phyloP scores from a whole-genome alignment of 106 monocot species.

The Platanthera guangdongensis region DNA sequence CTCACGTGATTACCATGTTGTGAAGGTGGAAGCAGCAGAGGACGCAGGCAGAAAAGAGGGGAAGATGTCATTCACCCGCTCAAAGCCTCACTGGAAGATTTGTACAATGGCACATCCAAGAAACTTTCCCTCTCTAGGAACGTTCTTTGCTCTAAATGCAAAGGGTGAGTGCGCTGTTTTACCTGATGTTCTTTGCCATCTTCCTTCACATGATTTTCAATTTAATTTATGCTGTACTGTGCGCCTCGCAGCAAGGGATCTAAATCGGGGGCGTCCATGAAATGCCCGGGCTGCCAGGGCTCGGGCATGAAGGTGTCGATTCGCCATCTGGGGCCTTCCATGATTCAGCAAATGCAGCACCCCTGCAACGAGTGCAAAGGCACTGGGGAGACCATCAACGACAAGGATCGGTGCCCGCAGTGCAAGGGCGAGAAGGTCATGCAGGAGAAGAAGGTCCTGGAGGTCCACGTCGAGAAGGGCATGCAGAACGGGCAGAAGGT shows the following conservation, averaged over 20 bases:
- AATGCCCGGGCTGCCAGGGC: conserved; percentile 72
- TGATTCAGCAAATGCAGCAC: conserved; percentile 98
- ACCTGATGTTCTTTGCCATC: not conserved
- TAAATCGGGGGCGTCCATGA: conserved; percentile 88
- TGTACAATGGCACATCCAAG: conserved; percentile 88
- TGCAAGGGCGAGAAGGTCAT: conserved; percentile 95
- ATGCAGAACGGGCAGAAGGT: conserved; percentile 91
- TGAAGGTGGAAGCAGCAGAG: conserved; percentile 67
- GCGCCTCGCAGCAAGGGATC: conserved; percentile 58
- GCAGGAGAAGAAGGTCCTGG: conserved; percentile 88
- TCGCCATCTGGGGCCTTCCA: conserved; percentile 73
- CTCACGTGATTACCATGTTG: too few species aligned
- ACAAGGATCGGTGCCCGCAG: conserved; percentile 68
- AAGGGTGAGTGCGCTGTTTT: conserved; percentile 44
- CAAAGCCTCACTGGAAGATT: conserved; percentile 80
- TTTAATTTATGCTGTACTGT: not conserved
- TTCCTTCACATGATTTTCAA: not conserved
- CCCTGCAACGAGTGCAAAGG: conserved; percentile 92
- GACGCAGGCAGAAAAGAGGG: conserved; percentile 85
- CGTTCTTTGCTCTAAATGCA: conserved; percentile 80
- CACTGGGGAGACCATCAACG: conserved; percentile 75
- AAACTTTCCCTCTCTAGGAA: conserved; percentile 88
- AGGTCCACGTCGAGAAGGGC: conserved; percentile 86
- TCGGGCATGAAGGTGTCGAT: conserved; percentile 89
- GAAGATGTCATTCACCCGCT: conserved; percentile 85